Base-by-base conservation (phyloP, 139 green algal species). In the Haematococcus lacustris region DNA sequence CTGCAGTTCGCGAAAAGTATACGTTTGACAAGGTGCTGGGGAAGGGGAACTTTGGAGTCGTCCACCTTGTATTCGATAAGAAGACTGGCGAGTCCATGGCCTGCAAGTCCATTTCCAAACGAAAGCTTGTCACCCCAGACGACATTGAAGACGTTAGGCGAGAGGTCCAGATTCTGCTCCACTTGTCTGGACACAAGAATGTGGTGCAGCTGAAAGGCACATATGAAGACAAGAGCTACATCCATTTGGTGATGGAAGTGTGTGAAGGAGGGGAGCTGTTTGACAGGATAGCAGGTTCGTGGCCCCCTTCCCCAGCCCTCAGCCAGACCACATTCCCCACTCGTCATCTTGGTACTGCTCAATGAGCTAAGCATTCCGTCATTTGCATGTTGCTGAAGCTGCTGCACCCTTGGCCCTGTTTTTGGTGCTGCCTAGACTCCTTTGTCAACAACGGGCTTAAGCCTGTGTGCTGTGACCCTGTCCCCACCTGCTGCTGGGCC, bases 251-350 rank as follows among this genome's bases (percentile, higher is more conserved):
- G 5, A 92, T 94, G 90, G 89, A 95, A 78, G 61, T 94, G 1
- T 88, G 84, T 78, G 40, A 61, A 6, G 94, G 94, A 25, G 95
- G 95, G 0, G 95, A 99, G 85, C 89, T 99, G 25, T 99, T 98
- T 83, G 95, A 98, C 77, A 73, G 88, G 25, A 96, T 97, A 67
- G n/a, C n/a, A n/a, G n/a, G n/a, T n/a, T n/a, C n/a, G n/a, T n/a
- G n/a, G n/a, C n/a, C n/a, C n/a, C n/a, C n/a, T n/a, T n/a, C n/a
- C n/a, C n/a, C n/a, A n/a, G n/a, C n/a, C n/a, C n/a, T n/a, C n/a
- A n/a, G n/a, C n/a, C n/a, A n/a, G n/a, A n/a, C n/a, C n/a, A n/a
- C n/a, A n/a, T n/a, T n/a, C n/a, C n/a, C n/a, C n/a, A n/a, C n/a
- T n/a, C n/a, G n/a, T n/a, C n/a, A n/a, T n/a, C n/a, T n/a, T n/a